Evolutionary conservation across 169 alveolate genomes (phyloP), one percentile per base, ranked within the genome.

Genomic region (Cryptosporidium ubiquitum): DNA sequence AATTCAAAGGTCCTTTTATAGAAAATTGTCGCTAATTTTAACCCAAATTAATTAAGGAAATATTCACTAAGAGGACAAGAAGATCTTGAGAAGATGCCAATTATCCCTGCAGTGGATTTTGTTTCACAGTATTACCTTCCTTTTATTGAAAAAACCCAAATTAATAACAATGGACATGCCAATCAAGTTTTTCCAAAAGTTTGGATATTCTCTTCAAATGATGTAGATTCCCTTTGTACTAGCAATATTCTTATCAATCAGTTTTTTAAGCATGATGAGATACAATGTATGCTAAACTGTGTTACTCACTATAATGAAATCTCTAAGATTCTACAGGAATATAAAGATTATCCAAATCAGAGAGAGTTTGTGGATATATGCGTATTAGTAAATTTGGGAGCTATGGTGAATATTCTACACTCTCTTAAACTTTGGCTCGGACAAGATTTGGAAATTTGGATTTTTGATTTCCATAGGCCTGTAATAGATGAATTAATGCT

Each of bases 261-360:
- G 33, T 60, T 79, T 23, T 58, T 79, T n/a, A 79, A 44, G 20
- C 68, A 64, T 39, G 89, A 79, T n/a, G 64, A 79, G 16, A 40
- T 79, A 31, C 68, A 68, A 5, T 79, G 89, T 33, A 18, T 79
- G 66, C 37, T 79, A 66, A 79, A 79, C 26, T 42, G 89, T 79
- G 89, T 79, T 5, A 79, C 79, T 16, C 89, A 79, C 69, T 79
- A 79, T 61, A 61, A 79, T 42, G 89, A 79, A n/a, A 79, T 79
- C 23, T 79, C 74, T 0, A 66, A 37, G 55, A 61, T 79, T 61
- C 20, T 79, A 49, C 79, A 79, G 39, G 89, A 79, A 44, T 79
- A 79, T 9, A 64, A 40, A n/a, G 18, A 61, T 31, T 79, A 79
- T 42, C 20, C 44, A n/a, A 44, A 35, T 4, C 89, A 79, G 23